phyloP scores from a whole-genome alignment of 805 yeast species.

The Wickerhamomyces sydowiorum region DNA sequence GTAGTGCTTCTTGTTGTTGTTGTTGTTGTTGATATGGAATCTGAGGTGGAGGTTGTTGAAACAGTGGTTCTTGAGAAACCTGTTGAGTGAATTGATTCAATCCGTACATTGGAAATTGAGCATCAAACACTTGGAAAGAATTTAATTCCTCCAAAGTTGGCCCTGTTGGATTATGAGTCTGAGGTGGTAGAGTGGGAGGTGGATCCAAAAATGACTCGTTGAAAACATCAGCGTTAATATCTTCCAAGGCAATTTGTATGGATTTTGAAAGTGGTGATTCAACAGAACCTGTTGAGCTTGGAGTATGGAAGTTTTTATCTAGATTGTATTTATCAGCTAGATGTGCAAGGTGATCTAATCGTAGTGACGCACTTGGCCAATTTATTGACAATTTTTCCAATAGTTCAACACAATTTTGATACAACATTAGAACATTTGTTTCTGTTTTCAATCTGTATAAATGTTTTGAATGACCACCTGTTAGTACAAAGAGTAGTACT shows the following conservation, averaged over 20 bases:
- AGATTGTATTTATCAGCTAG: background rate
- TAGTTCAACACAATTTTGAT: background rate
- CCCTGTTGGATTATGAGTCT: background rate
- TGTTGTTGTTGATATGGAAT: background rate
- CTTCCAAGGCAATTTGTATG: background rate
- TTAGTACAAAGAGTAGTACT: constrained; percentile 4
- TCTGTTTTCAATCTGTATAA: background rate
- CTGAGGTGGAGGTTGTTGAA: too few species aligned
- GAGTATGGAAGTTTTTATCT: background rate
- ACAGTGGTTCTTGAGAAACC: too few species aligned
- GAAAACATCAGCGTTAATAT: background rate
- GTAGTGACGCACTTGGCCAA: background rate
- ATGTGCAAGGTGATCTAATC: background rate
- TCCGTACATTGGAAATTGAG: background rate
- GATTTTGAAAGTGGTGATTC: background rate
- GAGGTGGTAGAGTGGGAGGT: background rate
- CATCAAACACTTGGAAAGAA: background rate
- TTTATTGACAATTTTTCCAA: background rate
- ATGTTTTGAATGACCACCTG: background rate
- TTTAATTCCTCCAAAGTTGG: background rate
- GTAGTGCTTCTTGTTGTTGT: background rate
- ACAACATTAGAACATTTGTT: background rate
- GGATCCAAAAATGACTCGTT: too few species aligned
- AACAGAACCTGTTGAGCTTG: background rate
- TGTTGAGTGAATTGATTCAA: too few species aligned